A percentile compares a stretch with the other conserved stretches of the same genome.
Evolutionary conservation across 2,329 filamentous ascomycete species (phyloP).

Genomic region (Neoarthrinium moseri): DNA sequence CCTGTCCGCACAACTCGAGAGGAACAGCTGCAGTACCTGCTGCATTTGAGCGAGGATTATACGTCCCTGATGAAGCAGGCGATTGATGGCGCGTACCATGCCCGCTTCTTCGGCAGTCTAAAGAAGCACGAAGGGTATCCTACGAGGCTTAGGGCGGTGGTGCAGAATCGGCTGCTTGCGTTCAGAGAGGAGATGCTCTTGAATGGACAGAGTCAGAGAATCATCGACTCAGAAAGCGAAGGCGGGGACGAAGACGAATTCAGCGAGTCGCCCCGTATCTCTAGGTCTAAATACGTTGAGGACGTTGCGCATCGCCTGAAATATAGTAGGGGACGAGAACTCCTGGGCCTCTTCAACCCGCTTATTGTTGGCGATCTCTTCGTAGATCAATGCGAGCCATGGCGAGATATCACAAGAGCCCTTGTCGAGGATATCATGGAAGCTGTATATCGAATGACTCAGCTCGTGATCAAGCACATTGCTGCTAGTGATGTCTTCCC

Average conservation of each 20-base stretch:
- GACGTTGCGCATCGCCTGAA: slow-evolving; percentile 25
- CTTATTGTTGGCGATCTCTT: slow-evolving; percentile 32
- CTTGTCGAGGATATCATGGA: slow-evolving; percentile 18
- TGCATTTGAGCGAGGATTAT: slow-evolving; percentile 25
- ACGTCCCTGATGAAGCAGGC: slow-evolving; percentile 20
- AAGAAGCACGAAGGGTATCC: slow-evolving; percentile 14
- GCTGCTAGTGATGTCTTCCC: slow-evolving; percentile 19
- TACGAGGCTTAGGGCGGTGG: slow-evolving; percentile 22
- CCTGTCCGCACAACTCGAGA: slow-evolving; percentile 15
- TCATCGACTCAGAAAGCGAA: slow-evolving; percentile 7
- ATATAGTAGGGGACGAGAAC: slow-evolving; percentile 29
- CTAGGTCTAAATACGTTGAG: slow-evolving; percentile 15
- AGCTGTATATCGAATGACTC: slow-evolving; percentile 14
- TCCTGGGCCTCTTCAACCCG: slow-evolving; percentile 34
- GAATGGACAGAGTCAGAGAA: slow-evolving; percentile 16
- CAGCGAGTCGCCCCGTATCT: slow-evolving; percentile 10
- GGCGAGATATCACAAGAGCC: slow-evolving; percentile 18
- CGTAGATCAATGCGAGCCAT: slow-evolving; percentile 28
- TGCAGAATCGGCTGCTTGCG: slow-evolving; percentile 20
- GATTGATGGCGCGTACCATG: slow-evolving; percentile 26
- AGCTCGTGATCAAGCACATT: slow-evolving; percentile 18
- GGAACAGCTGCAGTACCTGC: slow-evolving; percentile 30
- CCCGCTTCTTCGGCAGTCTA: slow-evolving; percentile 25
- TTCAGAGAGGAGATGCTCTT: slow-evolving; percentile 22
- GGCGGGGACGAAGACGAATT: not conserved